Evolutionary conservation across 352 stramenopile species (phyloP), one percentile per base, ranked within the genome.

Genomic region (Pythium rhizo-oryzae): DNA sequence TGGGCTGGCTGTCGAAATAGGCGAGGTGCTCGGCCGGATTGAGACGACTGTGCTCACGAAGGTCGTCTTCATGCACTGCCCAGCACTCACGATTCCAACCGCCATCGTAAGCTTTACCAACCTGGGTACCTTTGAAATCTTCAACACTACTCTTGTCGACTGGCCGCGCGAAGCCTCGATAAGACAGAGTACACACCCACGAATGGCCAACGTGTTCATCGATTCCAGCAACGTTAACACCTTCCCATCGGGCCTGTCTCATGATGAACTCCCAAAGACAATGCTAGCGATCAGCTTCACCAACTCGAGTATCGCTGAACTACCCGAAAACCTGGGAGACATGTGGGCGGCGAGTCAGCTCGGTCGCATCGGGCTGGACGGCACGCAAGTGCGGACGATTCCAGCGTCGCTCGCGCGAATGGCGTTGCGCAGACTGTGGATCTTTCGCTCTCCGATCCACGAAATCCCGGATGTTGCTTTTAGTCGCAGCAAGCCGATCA

Each of bases 131-230:
- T 11, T 68, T 19, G 52, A 62, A 6, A 33, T 68, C 1, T 62
- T 62, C 30, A 62, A 68, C 30, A 46, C 24, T 19, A 51, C 52
- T 23, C n/a, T 68, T 8, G n/a, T 51, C 33, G 51, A 61, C 3
- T 68, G 62, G 62, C 39, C 62, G 8, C 12, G 18, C 12, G n/a
- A 49, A 8, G 62, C 62, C 0, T 23, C 62, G 33, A 62, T 67
- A 24, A 23, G 18, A 11, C 9, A 56, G 30, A 15, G 23, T 1
- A 56, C 33, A 11, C 33, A 68, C 19, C 52, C 39, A 11, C 5
- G 23, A 41, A 30, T 59, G 35, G 12, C 28, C 25, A 59, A 12
- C 13, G 19, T 54, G 7, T 33, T 30, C 39, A 28, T 54, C 24
- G 41, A 8, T 15, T 30, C 37, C 16, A 67, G 33, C 39, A 43